Percentiles rank a stretch among this genome's conserved stretches.
Conservation (phyloP, 2,329 filamentous ascomycete genomes). For the Fusarium hostae region DNA sequence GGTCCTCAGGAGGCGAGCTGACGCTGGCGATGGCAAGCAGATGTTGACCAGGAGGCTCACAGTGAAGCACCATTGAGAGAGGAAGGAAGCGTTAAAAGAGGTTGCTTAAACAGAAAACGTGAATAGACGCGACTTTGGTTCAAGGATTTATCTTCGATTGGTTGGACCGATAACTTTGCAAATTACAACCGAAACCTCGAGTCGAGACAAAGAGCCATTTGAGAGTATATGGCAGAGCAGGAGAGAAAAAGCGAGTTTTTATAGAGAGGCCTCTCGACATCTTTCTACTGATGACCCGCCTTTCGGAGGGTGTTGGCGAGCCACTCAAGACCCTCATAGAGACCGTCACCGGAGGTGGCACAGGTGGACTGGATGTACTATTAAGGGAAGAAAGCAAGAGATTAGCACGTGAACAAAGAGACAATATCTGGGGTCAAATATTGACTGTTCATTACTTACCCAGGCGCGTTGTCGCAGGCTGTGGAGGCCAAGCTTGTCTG, state of each 20-base stretch:
- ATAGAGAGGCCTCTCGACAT: conserved; percentile 48
- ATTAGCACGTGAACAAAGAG: conserved; percentile 37
- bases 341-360: conserved; percentile 98
- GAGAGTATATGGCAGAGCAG: conserved; percentile 55
- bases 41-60: conserved; percentile 46
- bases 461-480: conserved; percentile 98
- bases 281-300: conserved; percentile 71
- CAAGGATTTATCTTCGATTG: conserved; percentile 65
- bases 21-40: conserved; percentile 35
- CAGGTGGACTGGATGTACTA: conserved; percentile 99
- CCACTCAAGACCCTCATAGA: conserved; percentile 99
- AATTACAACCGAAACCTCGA: conserved; percentile 68
- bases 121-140: conserved; percentile 48
- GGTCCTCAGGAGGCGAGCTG: conserved; percentile 41
- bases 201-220: conserved; percentile 54
- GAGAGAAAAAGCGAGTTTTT: conserved; percentile 50
- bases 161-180: conserved; percentile 64
- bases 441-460: conserved; percentile 72
- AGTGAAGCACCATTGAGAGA: conserved; percentile 45
- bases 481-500: conserved; percentile 99
- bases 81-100: conserved; percentile 39
- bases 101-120: conserved; percentile 43
- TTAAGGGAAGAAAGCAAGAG: conserved; percentile 26
- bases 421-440: neutral
- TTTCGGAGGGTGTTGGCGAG: conserved; percentile 86